phyloP scores from a whole-genome alignment of 225 moss, liverwort and hornwort species.

The Marchantia polymorpha region DNA sequence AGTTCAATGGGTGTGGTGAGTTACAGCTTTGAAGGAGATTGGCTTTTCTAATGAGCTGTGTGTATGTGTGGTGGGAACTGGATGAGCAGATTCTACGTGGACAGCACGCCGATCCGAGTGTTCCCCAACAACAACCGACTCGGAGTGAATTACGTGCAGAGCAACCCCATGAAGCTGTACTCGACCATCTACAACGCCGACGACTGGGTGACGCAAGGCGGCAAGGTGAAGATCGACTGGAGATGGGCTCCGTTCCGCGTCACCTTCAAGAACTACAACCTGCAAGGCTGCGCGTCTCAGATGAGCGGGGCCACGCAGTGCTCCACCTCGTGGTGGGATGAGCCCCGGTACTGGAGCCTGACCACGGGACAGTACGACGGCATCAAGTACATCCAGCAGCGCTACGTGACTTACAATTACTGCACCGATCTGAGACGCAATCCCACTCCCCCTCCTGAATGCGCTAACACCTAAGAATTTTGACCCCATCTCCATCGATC shows the following conservation, averaged over 20 bases:
- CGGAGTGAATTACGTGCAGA: constrained; percentile 61
- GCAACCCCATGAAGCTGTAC: constrained; percentile 72
- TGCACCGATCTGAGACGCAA: constrained; percentile 48
- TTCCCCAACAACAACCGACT: constrained; percentile 55
- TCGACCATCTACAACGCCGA: constrained; percentile 73
- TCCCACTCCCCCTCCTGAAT: constrained; percentile 42
- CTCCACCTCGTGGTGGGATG: constrained; percentile 34
- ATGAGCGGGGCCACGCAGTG: not conserved
- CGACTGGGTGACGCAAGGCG: constrained; percentile 69
- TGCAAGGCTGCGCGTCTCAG: constrained; percentile 12
- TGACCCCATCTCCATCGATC: not conserved
- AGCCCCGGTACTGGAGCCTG: constrained; percentile 31
- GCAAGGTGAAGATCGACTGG: constrained; percentile 60
- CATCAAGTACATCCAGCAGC: constrained; percentile 25
- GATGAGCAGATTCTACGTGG: constrained; percentile 64
- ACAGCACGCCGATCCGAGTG: constrained; percentile 53
- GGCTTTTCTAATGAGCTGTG: not conserved
- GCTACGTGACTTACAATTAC: constrained; percentile 50
- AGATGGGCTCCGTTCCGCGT: constrained; percentile 47
- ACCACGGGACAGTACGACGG: not conserved
- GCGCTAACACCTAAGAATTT: constrained; percentile 19
- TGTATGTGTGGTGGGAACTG: not conserved
- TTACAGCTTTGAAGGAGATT: not conserved
- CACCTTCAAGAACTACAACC: constrained; percentile 17
- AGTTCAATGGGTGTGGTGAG: not conserved